These are phyloP conservation scores for Pleurotus ostreatus DNA, from an alignment of 768 basidiomycete genomes.

Conservation along the genomic window DNA sequence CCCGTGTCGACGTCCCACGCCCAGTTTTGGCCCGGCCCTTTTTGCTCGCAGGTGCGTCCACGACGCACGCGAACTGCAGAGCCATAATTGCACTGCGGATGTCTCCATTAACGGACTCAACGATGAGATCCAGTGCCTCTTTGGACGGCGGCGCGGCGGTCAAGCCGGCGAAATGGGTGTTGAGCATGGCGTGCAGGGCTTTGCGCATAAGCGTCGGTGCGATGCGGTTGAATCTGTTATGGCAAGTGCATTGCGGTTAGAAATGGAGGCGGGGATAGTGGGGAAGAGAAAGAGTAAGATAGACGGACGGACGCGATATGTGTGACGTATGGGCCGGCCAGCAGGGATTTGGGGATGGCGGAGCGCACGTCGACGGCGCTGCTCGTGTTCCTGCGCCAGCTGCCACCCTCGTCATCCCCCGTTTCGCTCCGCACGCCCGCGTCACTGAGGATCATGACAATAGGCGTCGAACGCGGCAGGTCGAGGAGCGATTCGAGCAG, in stretches of 20 bases:
- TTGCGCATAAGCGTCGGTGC: slow-evolving; percentile 81
- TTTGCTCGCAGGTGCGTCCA: slow-evolving; percentile 25
- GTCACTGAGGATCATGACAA: slow-evolving; percentile 84
- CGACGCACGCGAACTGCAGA: slow-evolving; percentile 77
- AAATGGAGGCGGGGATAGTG: not conserved
- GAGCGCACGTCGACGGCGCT: slow-evolving; percentile 62
- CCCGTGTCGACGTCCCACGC: slow-evolving; percentile 17
- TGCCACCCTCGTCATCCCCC: slow-evolving; percentile 38
- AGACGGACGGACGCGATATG: slow-evolving; percentile 61
- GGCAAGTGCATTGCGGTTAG: not conserved
- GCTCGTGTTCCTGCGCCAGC: slow-evolving; percentile 35
- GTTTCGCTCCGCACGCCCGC: slow-evolving; percentile 75
- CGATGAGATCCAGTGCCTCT: slow-evolving; percentile 69
- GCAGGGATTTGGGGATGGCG: slow-evolving; percentile 65
- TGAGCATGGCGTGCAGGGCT: slow-evolving; percentile 63
- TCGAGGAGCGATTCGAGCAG: slow-evolving; percentile 55
- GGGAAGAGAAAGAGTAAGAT: not conserved
- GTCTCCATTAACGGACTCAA: slow-evolving; percentile 83
- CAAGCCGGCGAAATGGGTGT: slow-evolving; percentile 37
- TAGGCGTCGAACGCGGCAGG: slow-evolving; percentile 44
- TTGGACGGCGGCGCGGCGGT: slow-evolving; percentile 43
- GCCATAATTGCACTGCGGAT: slow-evolving; percentile 93
- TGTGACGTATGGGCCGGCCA: slow-evolving; percentile 72
- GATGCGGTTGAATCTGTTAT: slow-evolving; percentile 82
- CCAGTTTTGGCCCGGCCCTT: slow-evolving; percentile 25